Conservation (phyloP, 306 rosid genomes). For the Malus orientalis region DNA sequence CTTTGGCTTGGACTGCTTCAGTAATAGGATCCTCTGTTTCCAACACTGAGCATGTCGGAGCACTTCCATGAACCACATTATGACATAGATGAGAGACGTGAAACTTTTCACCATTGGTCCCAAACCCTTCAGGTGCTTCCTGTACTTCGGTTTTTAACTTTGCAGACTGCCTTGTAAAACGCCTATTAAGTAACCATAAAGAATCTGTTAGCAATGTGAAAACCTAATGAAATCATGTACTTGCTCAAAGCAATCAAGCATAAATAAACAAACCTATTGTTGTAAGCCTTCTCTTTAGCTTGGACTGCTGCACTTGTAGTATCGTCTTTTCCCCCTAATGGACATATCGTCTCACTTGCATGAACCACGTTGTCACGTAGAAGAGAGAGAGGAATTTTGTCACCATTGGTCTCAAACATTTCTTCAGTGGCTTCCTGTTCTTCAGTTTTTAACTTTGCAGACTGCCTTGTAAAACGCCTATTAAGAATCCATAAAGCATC, state of each 20-base stretch:
- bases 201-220: not conserved
- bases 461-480: slow-evolving; percentile 53
- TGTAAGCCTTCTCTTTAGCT: slow-evolving; percentile 25
- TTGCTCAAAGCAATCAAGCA: slow-evolving; percentile 16
- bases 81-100: slow-evolving; percentile 23
- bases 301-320: slow-evolving; percentile 25
- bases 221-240: slow-evolving; percentile 6
- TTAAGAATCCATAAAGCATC: not conserved
- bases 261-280: slow-evolving; percentile 41
- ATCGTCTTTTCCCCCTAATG: slow-evolving; percentile 12
- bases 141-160: slow-evolving; percentile 34
- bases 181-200: slow-evolving; percentile 34
- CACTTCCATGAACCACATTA: slow-evolving; percentile 19
- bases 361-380: slow-evolving; percentile 21
- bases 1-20: slow-evolving; percentile 26
- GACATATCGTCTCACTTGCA: slow-evolving; percentile 16
- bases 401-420: slow-evolving; percentile 27
- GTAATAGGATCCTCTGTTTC: slow-evolving; percentile 10
- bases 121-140: slow-evolving; percentile 24
- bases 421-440: slow-evolving; percentile 38
- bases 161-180: slow-evolving; percentile 45
- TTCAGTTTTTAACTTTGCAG: slow-evolving; percentile 37
- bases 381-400: slow-evolving; percentile 29
- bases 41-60: slow-evolving; percentile 9
- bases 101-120: slow-evolving; percentile 25